Conservation (phyloP, 1,284 basidiomycete genomes). For the Heterobasidion annosum region DNA sequence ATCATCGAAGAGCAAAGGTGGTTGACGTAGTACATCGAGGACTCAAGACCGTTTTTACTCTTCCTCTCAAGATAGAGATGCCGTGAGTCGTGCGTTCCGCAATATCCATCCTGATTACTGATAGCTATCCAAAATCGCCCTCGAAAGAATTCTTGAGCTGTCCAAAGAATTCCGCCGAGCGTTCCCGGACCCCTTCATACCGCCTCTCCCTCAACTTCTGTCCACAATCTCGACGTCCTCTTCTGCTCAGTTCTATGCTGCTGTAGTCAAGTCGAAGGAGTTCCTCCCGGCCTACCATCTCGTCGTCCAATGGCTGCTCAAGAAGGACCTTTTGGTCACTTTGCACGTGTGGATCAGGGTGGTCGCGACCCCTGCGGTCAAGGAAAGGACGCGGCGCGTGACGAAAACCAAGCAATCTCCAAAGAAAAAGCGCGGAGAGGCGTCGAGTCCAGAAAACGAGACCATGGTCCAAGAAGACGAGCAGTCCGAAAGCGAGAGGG, state of each 20-base stretch:
- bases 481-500: slow-evolving; percentile 10
- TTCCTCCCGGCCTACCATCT: slow-evolving; percentile 67
- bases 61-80: slow-evolving; percentile 57
- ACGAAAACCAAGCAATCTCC: slow-evolving; percentile 26
- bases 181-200: slow-evolving; percentile 60
- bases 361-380: slow-evolving; percentile 71
- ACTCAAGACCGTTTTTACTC: slow-evolving; percentile 77
- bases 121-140: background rate
- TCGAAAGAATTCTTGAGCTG: slow-evolving; percentile 28
- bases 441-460: slow-evolving; percentile 2
- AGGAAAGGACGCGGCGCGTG: slow-evolving; percentile 47
- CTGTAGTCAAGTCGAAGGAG: slow-evolving; percentile 61
- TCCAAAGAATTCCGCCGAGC: slow-evolving; percentile 53
- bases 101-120: background rate
- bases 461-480: slow-evolving; percentile 15
- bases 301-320: slow-evolving; percentile 89
- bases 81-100: slow-evolving; percentile 44
- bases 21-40: slow-evolving; percentile 81
- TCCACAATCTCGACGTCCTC: slow-evolving; percentile 63
- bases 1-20: slow-evolving; percentile 83
- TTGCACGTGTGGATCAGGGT: slow-evolving; percentile 83
- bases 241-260: slow-evolving; percentile 65
- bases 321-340: slow-evolving; percentile 77
- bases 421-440: slow-evolving; percentile 15
- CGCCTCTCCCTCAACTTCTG: slow-evolving; percentile 67